Evolutionary conservation across 2,329 filamentous ascomycete genomes (phyloP), one percentile per base, ranked within the genome.

Genomic region (Colletotrichum tamarilloi): DNA sequence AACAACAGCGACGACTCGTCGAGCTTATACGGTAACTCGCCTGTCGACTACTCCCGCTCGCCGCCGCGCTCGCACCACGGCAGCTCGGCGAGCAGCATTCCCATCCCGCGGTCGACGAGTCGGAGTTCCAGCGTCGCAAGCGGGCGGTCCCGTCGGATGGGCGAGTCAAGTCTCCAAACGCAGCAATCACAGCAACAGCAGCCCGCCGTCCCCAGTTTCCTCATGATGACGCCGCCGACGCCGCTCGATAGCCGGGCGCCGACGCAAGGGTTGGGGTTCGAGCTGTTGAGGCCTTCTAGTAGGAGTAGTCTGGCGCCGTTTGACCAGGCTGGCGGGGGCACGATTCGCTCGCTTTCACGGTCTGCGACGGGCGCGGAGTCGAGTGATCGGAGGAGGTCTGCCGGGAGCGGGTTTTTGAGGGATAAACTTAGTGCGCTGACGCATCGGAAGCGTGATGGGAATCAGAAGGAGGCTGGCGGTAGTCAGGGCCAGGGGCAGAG

Each of bases 31-130:
- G 87, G 86, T 38, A 83, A 83, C 19, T 88, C 87, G 30, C 86
- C 87, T 2, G 83, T 90, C 1, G 89, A 91, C 79, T 91, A 87
- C 76, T 91, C 89, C 19, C 87, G 89, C 59, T 90, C 89, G 11
- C 89, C 89, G 16, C 89, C 89, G 2, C 84, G 85, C 56, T 90
- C 88, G 3, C 81, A 89, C 59, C 84, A 84, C 38, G 85, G 86
- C 68, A 85, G 82, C 72, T 85, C 87, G 16, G 85, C 86, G 66
- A 86, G 86, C 42, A 87, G 85, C 64, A 85, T 87, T 62, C 84
- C 84, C 1, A 80, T 80, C 1, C 84, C 84, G 22, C 83, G 84
- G 12, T 84, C 86, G 6, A 79, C 81, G 24, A 90, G 88, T 76
- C 84, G 88, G 62, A 87, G 87, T 78, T 89, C 88, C 66, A 90